Base-by-base conservation (phyloP, 306 rosid genomes). In the Carpinus fangiana region DNA sequence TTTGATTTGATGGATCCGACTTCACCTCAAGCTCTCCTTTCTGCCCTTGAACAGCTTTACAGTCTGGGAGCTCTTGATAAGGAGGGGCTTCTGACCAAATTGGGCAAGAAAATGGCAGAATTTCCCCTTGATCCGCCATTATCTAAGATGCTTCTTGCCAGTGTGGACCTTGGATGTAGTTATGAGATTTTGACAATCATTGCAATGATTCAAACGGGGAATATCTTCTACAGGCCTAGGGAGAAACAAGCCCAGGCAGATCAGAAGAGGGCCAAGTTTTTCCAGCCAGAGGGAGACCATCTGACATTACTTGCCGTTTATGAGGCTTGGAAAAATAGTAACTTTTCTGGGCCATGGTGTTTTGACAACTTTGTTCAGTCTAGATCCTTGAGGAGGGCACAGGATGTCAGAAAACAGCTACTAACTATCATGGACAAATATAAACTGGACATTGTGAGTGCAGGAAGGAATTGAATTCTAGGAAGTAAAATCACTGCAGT, bases 201-300 rank as follows among this genome's bases (percentile, higher is more conserved):
- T 80, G 90, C 98, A 64, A 91, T 93, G 98, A 88, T 93, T 79
- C 92, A 87, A 81, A 92, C 98, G 0, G 98, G 98, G 18, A 91
- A 91, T 79, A 89, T 91, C 47, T 91, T 91, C 79, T 91, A 91
- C 87, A 83, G 93, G 87, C 96, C 98, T 13, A 87, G 91, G 82
- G 96, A 90, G 84, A 93, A 93, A 64, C 96, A 91, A 87, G 91
- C 89, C 79, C 96, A 91, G 80, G 98, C 98, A 59, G 98, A 93
- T 89, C 93, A 90, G 87, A 93, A 93, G 82, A 88, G 90, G 77
- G 97, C 93, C 80, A 93, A 90, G 78, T 93, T 91, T 85, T 90
- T 91, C 81, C 98, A 93, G 79, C 93, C 97, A 17, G 97, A 93
- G 80, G 98, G 98, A 77, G 98, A 91, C 85, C 98, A 91, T 85